Base-by-base conservation (phyloP, 2,329 filamentous ascomycete genomes). In the Pyrenophora teres region DNA sequence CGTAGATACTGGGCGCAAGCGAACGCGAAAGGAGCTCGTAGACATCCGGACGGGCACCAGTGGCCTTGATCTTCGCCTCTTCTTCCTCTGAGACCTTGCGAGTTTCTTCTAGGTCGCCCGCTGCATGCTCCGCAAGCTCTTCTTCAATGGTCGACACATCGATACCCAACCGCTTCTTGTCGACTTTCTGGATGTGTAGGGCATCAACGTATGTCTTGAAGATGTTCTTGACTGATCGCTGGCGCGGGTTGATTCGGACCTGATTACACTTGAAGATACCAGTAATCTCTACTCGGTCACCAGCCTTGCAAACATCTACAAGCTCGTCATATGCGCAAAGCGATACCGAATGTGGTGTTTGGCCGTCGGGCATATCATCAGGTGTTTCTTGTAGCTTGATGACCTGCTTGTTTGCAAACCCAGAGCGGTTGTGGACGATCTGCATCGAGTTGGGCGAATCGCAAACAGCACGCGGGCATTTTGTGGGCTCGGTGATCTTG, bases 161-260 rank as follows among this genome's bases (percentile, higher is more conserved):
- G 40, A 92, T 89, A 30, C 94, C 94, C 81, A 99, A 86, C 47
- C 94, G 88, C 75, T 92, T 94, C 77, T 92, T 93, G 75, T 99
- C 93, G 2, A 95, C 89, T 74, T 99, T 99, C 70, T 97, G 92
- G 35, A 97, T 89, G 68, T 99, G 94, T 39, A 97, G 77, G 40
- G 93, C 91, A 74, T 99, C 94, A 45, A 99, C 88, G 60, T 96
- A 99, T 0, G 94, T 99, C 81, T 97, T 99, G 83, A 96, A 96
- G 33, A 99, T 86, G 57, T 91, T 90, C 81, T 97, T 97, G 69
- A 97, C 86, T 0, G 90, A 89, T 56, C 94, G 83, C 77, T 97
- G 92, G 16, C 92, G 87, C 18, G 94, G 93, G 70, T 97, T 99
- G 57, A 97, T 87, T 16, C 94, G 88, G 46, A 99, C 92, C 40